Evolutionary conservation across 306 rosid genomes (phyloP), one percentile per base, ranked within the genome.

Genomic region (Carpinus fangiana): DNA sequence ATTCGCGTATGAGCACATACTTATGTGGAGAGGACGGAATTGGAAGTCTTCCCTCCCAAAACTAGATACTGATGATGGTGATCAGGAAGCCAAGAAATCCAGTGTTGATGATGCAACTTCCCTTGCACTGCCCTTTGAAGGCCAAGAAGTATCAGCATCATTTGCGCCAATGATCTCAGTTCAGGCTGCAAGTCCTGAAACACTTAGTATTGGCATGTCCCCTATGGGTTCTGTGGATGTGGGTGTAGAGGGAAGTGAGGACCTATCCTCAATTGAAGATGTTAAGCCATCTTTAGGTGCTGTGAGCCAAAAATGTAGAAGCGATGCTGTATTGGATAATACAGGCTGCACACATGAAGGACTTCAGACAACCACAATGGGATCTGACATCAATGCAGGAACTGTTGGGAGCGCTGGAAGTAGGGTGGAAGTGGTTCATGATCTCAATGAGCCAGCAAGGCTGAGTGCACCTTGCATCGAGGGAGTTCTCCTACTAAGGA

Each of bases 1-100:
- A 0, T 95, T 91, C 78, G 94, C 89, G 71, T 76, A 83, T 28
- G 98, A 95, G 85, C 93, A 90, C 88, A 84, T 93, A 83, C 98
- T 95, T 72, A 82, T 93, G 78, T 95, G 99, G 97, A 91, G 96
- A 82, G 97, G 99, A 64, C 82, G 36, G 57, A 84, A 91, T 74
- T 91, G 99, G 97, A 87, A 81, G 83, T 86, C 93, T 7, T 73
- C 91, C 69, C 61, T 91, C 36, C 84, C 84, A n/a, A 81, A 72
- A 83, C 82, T 21, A 3, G 73, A 53, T 70, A 83, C 34, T 31
- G 34, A 57, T 79, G 82, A 76, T 76, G 0, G 0, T 18, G n/a
- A 73, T 23, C 26, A 1, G 81, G 87, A 78, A 76, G 87, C 65
- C 73, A 80, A 69, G 47, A 72, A 62, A 75, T 79, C 72, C 79